Evolutionary conservation across 768 basidiomycete genomes (phyloP).

Genomic region (Amanita subjunquillea): DNA sequence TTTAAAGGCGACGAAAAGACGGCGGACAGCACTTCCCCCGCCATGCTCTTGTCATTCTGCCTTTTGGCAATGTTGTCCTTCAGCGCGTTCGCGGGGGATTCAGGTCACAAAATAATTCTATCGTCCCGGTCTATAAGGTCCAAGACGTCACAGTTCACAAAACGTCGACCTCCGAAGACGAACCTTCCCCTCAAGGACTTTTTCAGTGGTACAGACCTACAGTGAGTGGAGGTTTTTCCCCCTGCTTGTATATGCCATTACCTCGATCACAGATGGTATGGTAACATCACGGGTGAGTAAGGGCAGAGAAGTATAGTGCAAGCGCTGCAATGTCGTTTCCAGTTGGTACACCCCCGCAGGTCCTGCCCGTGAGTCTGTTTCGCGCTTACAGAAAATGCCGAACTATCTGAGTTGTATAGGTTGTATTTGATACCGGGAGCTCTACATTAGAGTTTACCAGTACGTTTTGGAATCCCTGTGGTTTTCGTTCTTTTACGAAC

Average conservation of each 20-base stretch:
- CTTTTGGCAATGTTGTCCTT: not conserved
- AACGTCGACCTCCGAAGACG: conserved; percentile 26
- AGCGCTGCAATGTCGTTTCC: not conserved
- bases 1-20: no score
- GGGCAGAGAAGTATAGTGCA: not conserved
- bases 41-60: not conserved
- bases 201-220: conserved; percentile 48
- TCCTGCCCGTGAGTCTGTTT: conserved; percentile 19
- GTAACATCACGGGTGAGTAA: conserved; percentile 34
- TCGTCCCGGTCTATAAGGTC: conserved; percentile 16
- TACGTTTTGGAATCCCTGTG: no score
- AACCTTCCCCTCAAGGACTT: conserved; percentile 39
- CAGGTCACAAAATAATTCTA: conserved; percentile 22
- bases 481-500: no score
- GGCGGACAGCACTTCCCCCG: not conserved
- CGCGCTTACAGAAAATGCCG: conserved; percentile 7
- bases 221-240: conserved; percentile 22
- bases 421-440: conserved; percentile 48
- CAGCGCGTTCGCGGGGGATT: conserved; percentile 5
- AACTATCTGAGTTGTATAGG: conserved; percentile 10
- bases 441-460: no score
- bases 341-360: conserved; percentile 46
- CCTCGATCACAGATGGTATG: conserved; percentile 33
- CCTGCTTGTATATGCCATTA: not conserved
- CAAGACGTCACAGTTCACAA: conserved; percentile 10